Evolutionary conservation across 495 filamentous ascomycete genomes (phyloP), one percentile per base, ranked within the genome.

Genomic region (Tuber aestivum): DNA sequence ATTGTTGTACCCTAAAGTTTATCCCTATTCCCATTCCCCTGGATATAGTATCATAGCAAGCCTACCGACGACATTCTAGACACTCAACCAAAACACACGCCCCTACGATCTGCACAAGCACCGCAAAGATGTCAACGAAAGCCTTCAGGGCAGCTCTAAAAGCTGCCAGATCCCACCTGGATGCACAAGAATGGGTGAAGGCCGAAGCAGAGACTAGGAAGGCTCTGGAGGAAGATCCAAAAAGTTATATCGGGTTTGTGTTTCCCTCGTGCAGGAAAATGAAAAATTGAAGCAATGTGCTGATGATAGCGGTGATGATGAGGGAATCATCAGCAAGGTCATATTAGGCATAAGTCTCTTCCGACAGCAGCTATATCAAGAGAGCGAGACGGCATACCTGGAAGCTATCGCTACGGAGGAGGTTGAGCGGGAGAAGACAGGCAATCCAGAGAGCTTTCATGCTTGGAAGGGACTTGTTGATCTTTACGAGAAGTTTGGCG

Each of bases 381-480:
- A 93, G 42, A 89, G 94, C 3, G 94, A 94, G 77, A 86, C 85
- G 44, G 89, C 90, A 1, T 98, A 97, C 82, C 84, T 88, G n/a
- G 84, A 89, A 40, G 95, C 95, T 7, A 89, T 92, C n/a, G 75
- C 79, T 9, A 83, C 88, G 48, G 87, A 88, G 77, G 84, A 84
- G 8, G 79, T 71, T 8, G 89, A 89, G 44, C 65, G 70, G 1
- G 84, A 84, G 27, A 85, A 89, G 45, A 92, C 91, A 74, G 82
- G 85, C 18, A 79, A 76, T 68, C 76, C 72, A 9, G 74, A 77
- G 50, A 70, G 27, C 72, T 85, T 87, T 61, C 89, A 93, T 74
- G 92, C 92, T 77, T 98, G 94, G 94, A 92, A 95, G 84, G 95
- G 95, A 9, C 85, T 98, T n/a, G 88, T 95, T 81, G 91, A 89